phyloP scores from a whole-genome alignment of 2,329 filamentous ascomycete genomes.

The Pseudogymnoascus sp. region DNA sequence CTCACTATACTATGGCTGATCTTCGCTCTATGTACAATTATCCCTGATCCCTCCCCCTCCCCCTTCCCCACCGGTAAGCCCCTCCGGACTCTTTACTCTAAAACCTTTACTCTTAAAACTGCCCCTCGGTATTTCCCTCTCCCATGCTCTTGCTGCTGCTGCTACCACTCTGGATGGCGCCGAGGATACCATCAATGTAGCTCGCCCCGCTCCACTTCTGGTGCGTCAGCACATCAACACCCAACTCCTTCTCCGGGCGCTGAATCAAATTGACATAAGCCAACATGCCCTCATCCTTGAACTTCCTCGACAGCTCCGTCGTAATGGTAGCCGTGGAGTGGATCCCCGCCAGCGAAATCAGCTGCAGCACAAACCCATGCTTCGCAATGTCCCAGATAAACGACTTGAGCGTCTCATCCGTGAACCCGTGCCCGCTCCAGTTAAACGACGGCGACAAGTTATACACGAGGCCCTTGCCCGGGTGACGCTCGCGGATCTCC shows the following conservation, averaged over 20 bases:
- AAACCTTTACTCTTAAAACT: slow-evolving; percentile 46
- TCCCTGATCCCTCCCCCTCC: neutral
- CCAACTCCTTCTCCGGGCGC: slow-evolving; percentile 72
- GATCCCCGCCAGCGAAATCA: slow-evolving; percentile 60
- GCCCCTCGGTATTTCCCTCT: slow-evolving; percentile 81
- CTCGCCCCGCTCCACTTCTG: slow-evolving; percentile 54
- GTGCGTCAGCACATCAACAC: slow-evolving; percentile 38
- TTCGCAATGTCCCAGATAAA: slow-evolving; percentile 96
- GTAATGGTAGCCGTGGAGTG: slow-evolving; percentile 60
- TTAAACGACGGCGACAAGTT: slow-evolving; percentile 97
- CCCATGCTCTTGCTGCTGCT: slow-evolving; percentile 90
- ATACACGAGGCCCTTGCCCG: slow-evolving; percentile 88
- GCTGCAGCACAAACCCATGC: slow-evolving; percentile 70
- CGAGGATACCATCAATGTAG: slow-evolving; percentile 84
- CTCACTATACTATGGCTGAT: neutral
- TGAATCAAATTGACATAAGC: slow-evolving; percentile 96
- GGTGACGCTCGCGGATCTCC: slow-evolving; percentile 63
- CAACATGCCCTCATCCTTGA: slow-evolving; percentile 90
- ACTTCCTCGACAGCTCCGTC: slow-evolving; percentile 70
- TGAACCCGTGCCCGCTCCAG: slow-evolving; percentile 95
- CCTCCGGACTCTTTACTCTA: slow-evolving; percentile 15
- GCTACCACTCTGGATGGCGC: slow-evolving; percentile 85
- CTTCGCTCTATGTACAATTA: slow-evolving; percentile 4
- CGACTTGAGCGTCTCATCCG: slow-evolving; percentile 70
- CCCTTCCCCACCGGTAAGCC: neutral